Percentiles rank a stretch among this genome's conserved stretches.
These are phyloP conservation scores for Aureobasidium namibiae DNA, from an alignment of 2,329 filamentous ascomycete genomes.

Conservation along the genomic window DNA sequence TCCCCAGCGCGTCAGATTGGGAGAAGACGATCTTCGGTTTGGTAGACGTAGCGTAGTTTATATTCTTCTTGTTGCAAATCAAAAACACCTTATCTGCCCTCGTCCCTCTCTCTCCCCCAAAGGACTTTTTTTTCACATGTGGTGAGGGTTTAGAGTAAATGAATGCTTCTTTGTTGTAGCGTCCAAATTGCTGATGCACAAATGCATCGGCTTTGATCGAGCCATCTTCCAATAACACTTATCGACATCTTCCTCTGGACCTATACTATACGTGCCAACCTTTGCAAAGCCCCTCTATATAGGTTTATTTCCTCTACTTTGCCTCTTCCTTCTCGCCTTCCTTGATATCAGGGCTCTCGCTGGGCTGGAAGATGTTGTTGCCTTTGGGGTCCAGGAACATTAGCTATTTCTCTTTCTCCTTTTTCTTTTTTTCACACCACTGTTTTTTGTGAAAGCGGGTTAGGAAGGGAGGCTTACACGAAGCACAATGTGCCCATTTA, in stretches of 20 bases:
- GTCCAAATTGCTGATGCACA: no score
- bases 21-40: not conserved
- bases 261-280: no score
- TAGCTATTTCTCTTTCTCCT: not conserved
- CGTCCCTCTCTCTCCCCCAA: not conserved
- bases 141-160: no score
- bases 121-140: not conserved
- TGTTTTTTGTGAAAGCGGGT: no score
- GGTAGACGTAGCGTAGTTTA: not conserved
- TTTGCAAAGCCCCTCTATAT: no score
- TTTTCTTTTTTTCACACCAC: not conserved
- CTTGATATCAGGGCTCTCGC: constrained; percentile 1
- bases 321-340: no score
- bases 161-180: no score
- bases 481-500: constrained; percentile 13
- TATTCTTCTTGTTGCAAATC: not conserved
- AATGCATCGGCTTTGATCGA: no score
- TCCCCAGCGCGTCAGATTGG: not conserved
- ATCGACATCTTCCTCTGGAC: no score
- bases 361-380: constrained; percentile 9
- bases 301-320: no score
- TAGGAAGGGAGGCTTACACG: no score
- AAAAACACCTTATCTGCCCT: not conserved
- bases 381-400: not conserved
- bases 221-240: no score